These are phyloP conservation scores for Candida qinlingensis DNA, from an alignment of 805 yeast genomes.

Conservation along the genomic window DNA sequence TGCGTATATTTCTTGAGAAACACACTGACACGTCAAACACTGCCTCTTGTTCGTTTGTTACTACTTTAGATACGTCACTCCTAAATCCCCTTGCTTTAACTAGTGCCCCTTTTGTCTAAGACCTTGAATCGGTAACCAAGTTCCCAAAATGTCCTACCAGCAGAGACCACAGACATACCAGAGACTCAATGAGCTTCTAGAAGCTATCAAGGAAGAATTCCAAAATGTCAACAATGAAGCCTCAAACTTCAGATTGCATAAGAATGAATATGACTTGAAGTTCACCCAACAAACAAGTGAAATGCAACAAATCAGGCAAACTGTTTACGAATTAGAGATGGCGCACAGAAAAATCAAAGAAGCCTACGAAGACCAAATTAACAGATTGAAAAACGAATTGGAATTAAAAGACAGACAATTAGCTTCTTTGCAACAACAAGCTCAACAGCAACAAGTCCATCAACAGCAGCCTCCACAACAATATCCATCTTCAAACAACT, in stretches of 20 bases:
- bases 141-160: conserved; percentile 21
- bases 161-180: conserved; percentile 27
- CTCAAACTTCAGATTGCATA: conserved; percentile 76
- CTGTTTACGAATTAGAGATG: conserved; percentile 89
- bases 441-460: conserved; percentile 21
- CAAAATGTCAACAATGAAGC: conserved; percentile 83
- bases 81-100: not conserved
- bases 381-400: conserved; percentile 77
- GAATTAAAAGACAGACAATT: conserved; percentile 70
- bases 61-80: not conserved
- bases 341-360: conserved; percentile 94
- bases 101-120: not conserved
- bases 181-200: conserved; percentile 72
- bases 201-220: conserved; percentile 89
- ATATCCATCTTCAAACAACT: conserved; percentile 9
- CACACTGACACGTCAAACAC: no score
- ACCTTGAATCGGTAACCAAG: not conserved
- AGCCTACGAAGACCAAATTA: conserved; percentile 90
- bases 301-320: conserved; percentile 88
- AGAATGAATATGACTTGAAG: conserved; percentile 87
- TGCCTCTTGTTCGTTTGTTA: not conserved
- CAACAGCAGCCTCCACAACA: conserved; percentile 16
- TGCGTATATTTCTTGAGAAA: no score
- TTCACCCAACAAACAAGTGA: conserved; percentile 89
- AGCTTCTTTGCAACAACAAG: conserved; percentile 36